Conservation (phyloP, 345 rosid genomes). For the Brassica incana region DNA sequence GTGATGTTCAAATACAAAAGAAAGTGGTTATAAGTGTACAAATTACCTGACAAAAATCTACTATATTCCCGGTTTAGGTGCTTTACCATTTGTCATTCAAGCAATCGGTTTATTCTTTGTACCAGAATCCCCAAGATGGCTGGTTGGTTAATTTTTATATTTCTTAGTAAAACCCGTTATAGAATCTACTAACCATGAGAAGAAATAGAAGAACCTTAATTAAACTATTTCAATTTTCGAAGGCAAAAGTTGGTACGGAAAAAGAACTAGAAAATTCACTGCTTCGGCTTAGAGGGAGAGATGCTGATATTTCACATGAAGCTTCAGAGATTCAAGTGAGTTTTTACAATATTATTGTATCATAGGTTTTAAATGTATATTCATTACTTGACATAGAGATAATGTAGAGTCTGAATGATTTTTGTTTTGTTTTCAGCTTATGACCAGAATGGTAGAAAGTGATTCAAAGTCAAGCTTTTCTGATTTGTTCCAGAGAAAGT, state of each 20-base stretch:
- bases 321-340: slow-evolving; percentile 53
- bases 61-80: slow-evolving; percentile 33
- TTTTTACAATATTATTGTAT: not conserved
- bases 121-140: slow-evolving; percentile 70
- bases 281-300: slow-evolving; percentile 50
- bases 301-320: slow-evolving; percentile 54
- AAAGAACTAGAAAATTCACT: slow-evolving; percentile 54
- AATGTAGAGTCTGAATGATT: not conserved
- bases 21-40: not conserved
- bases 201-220: not conserved
- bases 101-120: slow-evolving; percentile 45
- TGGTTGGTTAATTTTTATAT: slow-evolving; percentile 30
- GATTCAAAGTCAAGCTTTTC: slow-evolving; percentile 31
- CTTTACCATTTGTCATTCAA: slow-evolving; percentile 43
- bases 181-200: not conserved
- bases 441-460: slow-evolving; percentile 32
- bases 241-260: slow-evolving; percentile 50
- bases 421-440: slow-evolving; percentile 35
- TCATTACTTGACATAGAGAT: not conserved
- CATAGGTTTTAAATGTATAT: not conserved
- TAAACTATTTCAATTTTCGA: not conserved
- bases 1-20: not conserved
- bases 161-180: not conserved
- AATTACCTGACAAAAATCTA: not conserved
- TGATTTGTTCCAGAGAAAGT: slow-evolving; percentile 48